Conservation (phyloP, 371 early-diverging fungal species). For the Nematocida ironsii region DNA sequence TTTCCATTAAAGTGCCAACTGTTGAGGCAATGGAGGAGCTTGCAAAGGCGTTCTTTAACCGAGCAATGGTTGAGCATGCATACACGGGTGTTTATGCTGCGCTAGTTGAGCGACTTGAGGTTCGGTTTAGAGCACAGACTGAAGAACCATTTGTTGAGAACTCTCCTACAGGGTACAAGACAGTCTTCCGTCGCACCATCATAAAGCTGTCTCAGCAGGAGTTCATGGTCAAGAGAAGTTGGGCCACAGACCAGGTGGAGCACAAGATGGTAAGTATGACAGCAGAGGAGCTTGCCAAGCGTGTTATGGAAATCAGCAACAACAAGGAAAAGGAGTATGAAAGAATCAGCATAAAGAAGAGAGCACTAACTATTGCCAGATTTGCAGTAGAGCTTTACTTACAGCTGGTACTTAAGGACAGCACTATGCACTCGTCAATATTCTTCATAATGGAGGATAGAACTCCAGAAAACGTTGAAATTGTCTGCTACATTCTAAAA, state of each 20-base stretch:
- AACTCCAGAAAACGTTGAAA: conserved; percentile 49
- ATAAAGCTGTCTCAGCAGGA: background rate
- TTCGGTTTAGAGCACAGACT: conserved; percentile 19
- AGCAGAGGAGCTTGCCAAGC: conserved; percentile 36
- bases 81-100: conserved; percentile 40
- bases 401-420: conserved; percentile 15
- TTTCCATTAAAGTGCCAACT: conserved; percentile 36
- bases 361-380: conserved; percentile 22
- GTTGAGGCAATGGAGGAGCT: conserved; percentile 24
- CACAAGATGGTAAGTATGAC: background rate
- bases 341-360: conserved; percentile 31
- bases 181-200: conserved; percentile 4
- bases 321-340: conserved; percentile 57
- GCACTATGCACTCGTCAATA: conserved; percentile 11
- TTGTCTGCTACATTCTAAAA: conserved; percentile 44
- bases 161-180: conserved; percentile 1
- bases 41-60: conserved; percentile 28
- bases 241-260: conserved; percentile 20
- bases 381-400: conserved; percentile 26
- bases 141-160: conserved; percentile 46
- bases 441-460: background rate
- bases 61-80: conserved; percentile 46
- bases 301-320: conserved; percentile 41
- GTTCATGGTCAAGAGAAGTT: background rate
- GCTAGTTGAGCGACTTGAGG: conserved; percentile 14